phyloP scores from a whole-genome alignment of 805 yeast species.

The Debaryomyces tyrocola region DNA sequence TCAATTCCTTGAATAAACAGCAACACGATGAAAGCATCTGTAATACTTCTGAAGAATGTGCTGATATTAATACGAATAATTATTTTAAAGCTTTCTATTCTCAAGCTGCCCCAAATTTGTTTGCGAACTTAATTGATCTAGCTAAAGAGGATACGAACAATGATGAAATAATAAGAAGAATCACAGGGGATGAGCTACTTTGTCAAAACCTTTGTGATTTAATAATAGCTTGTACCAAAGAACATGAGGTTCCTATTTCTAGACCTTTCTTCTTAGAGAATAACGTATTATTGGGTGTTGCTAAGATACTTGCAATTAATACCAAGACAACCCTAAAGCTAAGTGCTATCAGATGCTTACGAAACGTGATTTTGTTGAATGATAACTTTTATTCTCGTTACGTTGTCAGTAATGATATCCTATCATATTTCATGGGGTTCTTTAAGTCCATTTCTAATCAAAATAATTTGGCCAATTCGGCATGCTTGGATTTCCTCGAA shows the following conservation, averaged over 20 bases:
- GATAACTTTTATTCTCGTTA: conserved; percentile 60
- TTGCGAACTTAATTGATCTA: conserved; percentile 46
- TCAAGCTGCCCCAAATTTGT: conserved; percentile 59
- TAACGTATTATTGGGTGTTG: conserved; percentile 56
- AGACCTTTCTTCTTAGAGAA: conserved; percentile 64
- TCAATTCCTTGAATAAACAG: not conserved
- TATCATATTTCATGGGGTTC: conserved; percentile 49
- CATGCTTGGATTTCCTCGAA: conserved; percentile 69
- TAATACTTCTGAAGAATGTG: conserved; percentile 16
- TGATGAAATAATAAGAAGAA: conserved; percentile 2
- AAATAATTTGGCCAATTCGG: conserved; percentile 71
- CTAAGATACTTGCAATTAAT: conserved; percentile 42
- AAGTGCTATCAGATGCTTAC: conserved; percentile 69
- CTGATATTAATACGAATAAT: conserved; percentile 37
- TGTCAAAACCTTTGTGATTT: conserved; percentile 68
- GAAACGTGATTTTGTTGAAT: conserved; percentile 58
- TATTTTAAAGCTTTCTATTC: conserved; percentile 63
- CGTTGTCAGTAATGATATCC: conserved; percentile 55
- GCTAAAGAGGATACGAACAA: conserved; percentile 10
- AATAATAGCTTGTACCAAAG: conserved; percentile 62
- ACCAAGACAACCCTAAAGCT: conserved; percentile 57
- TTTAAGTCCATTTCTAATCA: conserved; percentile 47
- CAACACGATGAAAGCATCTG: not conserved
- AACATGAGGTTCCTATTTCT: conserved; percentile 59
- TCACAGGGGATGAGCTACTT: conserved; percentile 39